Base-by-base conservation (phyloP, 768 basidiomycete species). In the Hygrocybe punicea region DNA sequence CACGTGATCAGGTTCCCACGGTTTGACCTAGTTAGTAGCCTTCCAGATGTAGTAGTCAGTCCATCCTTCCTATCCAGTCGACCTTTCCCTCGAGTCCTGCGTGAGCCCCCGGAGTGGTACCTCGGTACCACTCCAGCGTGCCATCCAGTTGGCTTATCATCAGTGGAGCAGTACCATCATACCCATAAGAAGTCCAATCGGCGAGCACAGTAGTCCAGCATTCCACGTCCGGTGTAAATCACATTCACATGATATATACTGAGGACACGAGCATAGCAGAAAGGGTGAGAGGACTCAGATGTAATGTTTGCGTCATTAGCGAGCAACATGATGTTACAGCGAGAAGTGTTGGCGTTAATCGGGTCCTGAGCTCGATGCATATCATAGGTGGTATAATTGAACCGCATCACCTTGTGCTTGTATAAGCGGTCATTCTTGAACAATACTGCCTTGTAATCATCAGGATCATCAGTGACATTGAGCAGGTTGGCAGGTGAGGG, bases 311-410 rank as follows among this genome's bases (percentile, higher is more conserved):
- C 54, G 25, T 62, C 57, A 2, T 56, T 19, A 3, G 62, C 55
- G 11, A 67, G 62, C 1, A 64, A 44, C 69, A 72, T 71, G 33
- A 72, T 50, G 34, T 65, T 35, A 35, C 50, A 25, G 11, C 60
- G 61, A 11, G 51, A 50, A 10, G 47, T 53, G 1, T 34, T 29
- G 0, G 60, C 52, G 14, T 63, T 60, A 23, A 73, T 56, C 2
- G 53, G 10, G 39, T 72, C 68, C 47, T 67, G 62, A 16, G 59
- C 61, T 1, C 63, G 40, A 17, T 59, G 59, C 1, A 73, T 36
- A 54, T 72, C 63, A 6, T 72, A 72, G 0, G 67, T 71, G 1
- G 71, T 74, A 46, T 73, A 73, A 36, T 72, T 70, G 23, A 75
- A 33, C 3, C 56, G 48, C 33, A 73, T 29, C 1, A 50, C 51